Percentiles rank a stretch among this genome's conserved stretches.
phyloP scores from a whole-genome alignment of 805 yeast species.

The Wickerhamomyces chaumierensis region DNA sequence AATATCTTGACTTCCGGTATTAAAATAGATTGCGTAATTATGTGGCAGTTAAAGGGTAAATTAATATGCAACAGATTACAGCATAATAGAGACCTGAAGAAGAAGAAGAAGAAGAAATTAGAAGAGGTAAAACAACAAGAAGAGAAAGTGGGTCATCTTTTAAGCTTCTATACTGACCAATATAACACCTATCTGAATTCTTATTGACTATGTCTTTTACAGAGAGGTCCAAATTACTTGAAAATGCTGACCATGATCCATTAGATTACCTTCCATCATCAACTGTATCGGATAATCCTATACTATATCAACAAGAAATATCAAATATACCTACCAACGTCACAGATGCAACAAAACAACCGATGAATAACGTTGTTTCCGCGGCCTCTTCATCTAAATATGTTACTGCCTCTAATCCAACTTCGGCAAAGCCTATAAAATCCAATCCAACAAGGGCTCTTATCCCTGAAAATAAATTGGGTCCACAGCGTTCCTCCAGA shows the following conservation, averaged over 20 bases:
- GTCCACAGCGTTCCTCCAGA: conserved; percentile 65
- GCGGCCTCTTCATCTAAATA: neutral
- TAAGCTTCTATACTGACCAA: too few relatives aligned
- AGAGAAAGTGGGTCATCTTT: too few relatives aligned
- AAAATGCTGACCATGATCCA: neutral
- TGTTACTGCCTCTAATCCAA: conserved; percentile 1
- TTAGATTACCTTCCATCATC: neutral
- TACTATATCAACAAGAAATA: neutral
- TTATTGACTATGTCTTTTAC: neutral
- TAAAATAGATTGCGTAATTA: too few relatives aligned
- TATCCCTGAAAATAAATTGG: conserved; percentile 30
- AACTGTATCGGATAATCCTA: neutral
- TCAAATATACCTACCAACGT: neutral
- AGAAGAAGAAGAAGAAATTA: too few relatives aligned
- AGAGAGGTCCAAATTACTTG: neutral
- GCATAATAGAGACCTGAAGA: too few relatives aligned
- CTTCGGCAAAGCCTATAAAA: neutral
- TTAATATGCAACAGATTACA: too few relatives aligned
- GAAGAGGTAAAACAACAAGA: too few relatives aligned
- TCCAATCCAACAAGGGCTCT: conserved; percentile 2
- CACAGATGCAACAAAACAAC: neutral
- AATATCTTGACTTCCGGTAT: too few relatives aligned
- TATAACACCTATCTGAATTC: too few relatives aligned
- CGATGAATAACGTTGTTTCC: too few relatives aligned
- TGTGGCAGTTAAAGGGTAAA: too few relatives aligned